Percentiles rank a stretch among this genome's conserved stretches.
phyloP scores from a whole-genome alignment of 2,329 filamentous ascomycete genomes.

The Trichothecium sympodiale region DNA sequence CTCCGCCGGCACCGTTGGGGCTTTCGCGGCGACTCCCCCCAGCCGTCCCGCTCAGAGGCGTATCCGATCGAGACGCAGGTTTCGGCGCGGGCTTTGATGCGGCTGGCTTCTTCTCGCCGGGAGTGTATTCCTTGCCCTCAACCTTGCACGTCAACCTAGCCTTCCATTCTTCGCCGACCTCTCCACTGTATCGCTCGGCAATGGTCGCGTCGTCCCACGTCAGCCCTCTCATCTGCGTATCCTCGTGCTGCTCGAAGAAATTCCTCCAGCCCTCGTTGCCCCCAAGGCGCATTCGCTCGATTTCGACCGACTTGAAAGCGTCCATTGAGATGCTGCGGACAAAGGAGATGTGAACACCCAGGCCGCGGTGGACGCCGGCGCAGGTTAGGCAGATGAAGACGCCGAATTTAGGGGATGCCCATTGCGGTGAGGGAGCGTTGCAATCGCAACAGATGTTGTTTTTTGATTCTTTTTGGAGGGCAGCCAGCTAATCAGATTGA shows the following conservation, averaged over 20 bases:
- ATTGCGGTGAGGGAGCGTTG: constrained; percentile 90
- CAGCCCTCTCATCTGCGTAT: constrained; percentile 55
- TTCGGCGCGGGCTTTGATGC: constrained; percentile 12
- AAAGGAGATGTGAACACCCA: constrained; percentile 97
- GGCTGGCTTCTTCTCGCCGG: constrained; percentile 47
- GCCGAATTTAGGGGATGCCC: constrained; percentile 94
- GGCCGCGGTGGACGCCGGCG: constrained; percentile 84
- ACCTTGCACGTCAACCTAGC: constrained; percentile 79
- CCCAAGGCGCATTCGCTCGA: constrained; percentile 84
- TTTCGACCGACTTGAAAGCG: constrained; percentile 87
- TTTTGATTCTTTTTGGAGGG: constrained; percentile 79
- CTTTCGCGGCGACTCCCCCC: constrained; percentile 29
- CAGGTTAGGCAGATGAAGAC: constrained; percentile 98
- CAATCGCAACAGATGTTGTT: constrained; percentile 95
- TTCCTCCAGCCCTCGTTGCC: constrained; percentile 80
- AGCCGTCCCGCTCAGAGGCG: constrained; percentile 25
- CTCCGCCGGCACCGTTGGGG: constrained; percentile 19
- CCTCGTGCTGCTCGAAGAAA: constrained; percentile 70
- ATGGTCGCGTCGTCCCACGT: constrained; percentile 83
- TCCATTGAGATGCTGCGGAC: constrained; percentile 98
- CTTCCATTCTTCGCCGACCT: constrained; percentile 91
- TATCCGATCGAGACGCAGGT: constrained; percentile 25
- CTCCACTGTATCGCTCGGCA: constrained; percentile 78
- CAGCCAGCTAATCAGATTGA: constrained; percentile 56
- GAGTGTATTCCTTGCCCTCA: constrained; percentile 78